Base-by-base conservation (phyloP, 306 rosid species). In the Trichosanthes cucumerina region DNA sequence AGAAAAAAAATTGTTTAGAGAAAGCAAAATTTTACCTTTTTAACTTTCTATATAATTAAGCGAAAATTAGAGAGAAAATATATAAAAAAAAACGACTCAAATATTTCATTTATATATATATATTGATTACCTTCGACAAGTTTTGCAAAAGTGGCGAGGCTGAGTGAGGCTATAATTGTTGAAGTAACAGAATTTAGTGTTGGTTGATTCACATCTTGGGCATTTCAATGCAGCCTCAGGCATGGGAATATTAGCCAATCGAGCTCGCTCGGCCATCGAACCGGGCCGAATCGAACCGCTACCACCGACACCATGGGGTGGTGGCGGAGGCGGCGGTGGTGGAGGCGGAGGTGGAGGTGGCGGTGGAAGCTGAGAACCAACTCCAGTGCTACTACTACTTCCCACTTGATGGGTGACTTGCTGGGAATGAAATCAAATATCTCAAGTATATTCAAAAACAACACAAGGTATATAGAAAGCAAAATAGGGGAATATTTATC, bases 141-240 rank as follows among this genome's bases (percentile, higher is more conserved):
- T 44, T 71, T 80, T 80, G 34, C 82, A 69, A 16, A 80, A 80
- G 46, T 79, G 77, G 9, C 77, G 46, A 52, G 82, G 82, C 28
- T 79, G 77, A 19, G 82, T 47, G 10, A 79, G 81, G 58, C 76
- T 79, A 46, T 79, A 79, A 16, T 79, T 79, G 50, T 79, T 79
- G 64, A 79, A 79, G 15, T 79, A 79, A 38, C 77, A 79, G 10
- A 79, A 79, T 26, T 79, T 79, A 16, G 82, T 79, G 77, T 80
- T 80, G 56, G 82, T 80, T 15, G 82, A 80, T 49, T 80, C 82
- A 46, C 78, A 80, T 70, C 82, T 39, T 13, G 82, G 82, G 72
- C 82, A 80, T 44, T 80, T 80, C 56, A 80, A 52, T 60, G 81
- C 66, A n/a, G 76, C 41, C 24, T 79, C 77, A 5, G 81, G 81